Evolutionary conservation across 176 grass and related monocot genomes (phyloP), one percentile per base, ranked within the genome.

Genomic region (Bromus sterilis): DNA sequence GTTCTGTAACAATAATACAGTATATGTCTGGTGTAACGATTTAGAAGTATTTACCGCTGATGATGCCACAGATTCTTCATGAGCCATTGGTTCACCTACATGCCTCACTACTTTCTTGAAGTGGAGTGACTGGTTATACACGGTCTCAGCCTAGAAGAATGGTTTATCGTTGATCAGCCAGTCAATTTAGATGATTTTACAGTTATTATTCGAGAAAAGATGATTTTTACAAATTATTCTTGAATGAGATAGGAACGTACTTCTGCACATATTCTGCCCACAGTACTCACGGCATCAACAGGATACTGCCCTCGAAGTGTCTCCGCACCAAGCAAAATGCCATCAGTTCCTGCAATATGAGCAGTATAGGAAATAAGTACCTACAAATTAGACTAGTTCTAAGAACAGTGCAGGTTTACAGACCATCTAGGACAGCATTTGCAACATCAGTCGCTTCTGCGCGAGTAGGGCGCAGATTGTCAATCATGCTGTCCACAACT

Each of bases 401-500:
- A 84, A 71, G 83, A 43, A 31, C 43, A 77, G 37, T 65, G n/a
- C 61, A 78, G 9, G 53, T 64, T 4, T 49, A 77, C 78, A 31
- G 15, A 98, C 95, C 95, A 91, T 98, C 95, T 65, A 98, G 89
- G 40, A 98, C 90, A 76, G 94, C 94, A 86, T 97, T 97, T 86
- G 94, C 94, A 53, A 97, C 95, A 88, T 98, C 95, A 84, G 92
- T 98, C 2, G 95, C 95, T 87, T 98, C 95, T 48, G 95, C 95
- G 82, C 95, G 92, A 68, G 95, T 98, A 56, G 95, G 95, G 31
- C 95, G 92, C 85, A 98, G 83, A 60, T 98, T 98, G 77, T 95
- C 90, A 83, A 91, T 86, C 95, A 98, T 98, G 71, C 90, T 98
- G 61, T 98, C 95, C 63, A 98, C 90, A 71, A 98, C 95, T 90